Evolutionary conservation across 495 filamentous ascomycete species (phyloP).

Genomic region (Penicillium coffeae): DNA sequence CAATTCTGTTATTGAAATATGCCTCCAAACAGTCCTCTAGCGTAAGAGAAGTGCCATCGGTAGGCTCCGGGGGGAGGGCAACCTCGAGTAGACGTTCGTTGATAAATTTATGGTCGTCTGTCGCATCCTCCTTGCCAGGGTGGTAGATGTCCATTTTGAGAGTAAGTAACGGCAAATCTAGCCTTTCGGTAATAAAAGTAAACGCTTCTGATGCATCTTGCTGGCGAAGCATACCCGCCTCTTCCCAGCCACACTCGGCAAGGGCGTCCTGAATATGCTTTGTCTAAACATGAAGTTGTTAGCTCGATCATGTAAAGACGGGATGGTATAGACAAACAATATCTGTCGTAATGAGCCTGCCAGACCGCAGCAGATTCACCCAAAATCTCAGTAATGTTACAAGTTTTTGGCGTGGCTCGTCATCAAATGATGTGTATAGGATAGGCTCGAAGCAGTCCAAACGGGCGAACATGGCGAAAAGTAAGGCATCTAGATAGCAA

Average conservation of each 20-base stretch:
- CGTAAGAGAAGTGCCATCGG: constrained; percentile 61
- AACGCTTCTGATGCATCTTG: constrained; percentile 97
- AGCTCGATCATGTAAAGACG: constrained; percentile 14
- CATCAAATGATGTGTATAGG: constrained; percentile 62
- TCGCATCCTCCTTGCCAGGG: constrained; percentile 73
- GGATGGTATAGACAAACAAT: constrained; percentile 55
- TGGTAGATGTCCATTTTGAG: constrained; percentile 95
- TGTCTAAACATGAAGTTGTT: constrained; percentile 53
- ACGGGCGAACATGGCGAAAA: constrained; percentile 95
- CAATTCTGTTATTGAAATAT: constrained; percentile 93
- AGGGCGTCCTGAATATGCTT: constrained; percentile 76
- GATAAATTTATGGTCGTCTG: constrained; percentile 89
- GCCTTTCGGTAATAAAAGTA: constrained; percentile 83
- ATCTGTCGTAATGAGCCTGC: constrained; percentile 79
- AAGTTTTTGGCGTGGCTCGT: constrained; percentile 66
- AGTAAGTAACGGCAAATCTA: constrained; percentile 83
- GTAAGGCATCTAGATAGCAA: constrained; percentile 86
- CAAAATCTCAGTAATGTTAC: constrained; percentile 75
- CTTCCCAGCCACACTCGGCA: constrained; percentile 86
- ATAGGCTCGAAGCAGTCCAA: constrained; percentile 89
- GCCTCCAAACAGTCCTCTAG: constrained; percentile 87
- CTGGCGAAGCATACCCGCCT: constrained; percentile 69
- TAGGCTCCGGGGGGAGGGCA: constrained; percentile 63
- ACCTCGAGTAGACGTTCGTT: constrained; percentile 91
- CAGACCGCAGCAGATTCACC: constrained; percentile 86